Conservation (phyloP, 768 basidiomycete genomes). For the Galerina sulciceps region DNA sequence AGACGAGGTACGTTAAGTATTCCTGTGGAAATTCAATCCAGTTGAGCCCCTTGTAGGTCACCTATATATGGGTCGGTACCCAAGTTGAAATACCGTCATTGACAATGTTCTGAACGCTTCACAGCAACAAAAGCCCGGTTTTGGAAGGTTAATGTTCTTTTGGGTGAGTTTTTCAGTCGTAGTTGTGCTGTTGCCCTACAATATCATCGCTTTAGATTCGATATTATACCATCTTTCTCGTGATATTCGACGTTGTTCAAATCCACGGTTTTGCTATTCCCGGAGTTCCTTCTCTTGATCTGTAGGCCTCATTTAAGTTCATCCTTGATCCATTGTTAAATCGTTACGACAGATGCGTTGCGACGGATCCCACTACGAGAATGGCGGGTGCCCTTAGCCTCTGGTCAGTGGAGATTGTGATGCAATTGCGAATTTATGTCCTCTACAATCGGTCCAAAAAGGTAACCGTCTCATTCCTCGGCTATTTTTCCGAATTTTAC, state of each 20-base stretch:
- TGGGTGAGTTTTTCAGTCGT: slow-evolving; percentile 32
- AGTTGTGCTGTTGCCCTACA: not conserved
- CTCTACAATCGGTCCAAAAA: slow-evolving; percentile 43
- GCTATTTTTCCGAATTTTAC: not conserved
- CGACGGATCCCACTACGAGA: slow-evolving; percentile 46
- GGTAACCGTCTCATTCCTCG: slow-evolving; percentile 26
- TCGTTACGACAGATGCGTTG: slow-evolving; percentile 38
- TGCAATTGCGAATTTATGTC: slow-evolving; percentile 51
- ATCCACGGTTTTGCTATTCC: slow-evolving; percentile 46
- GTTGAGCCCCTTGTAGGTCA: slow-evolving; percentile 25
- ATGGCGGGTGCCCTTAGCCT: slow-evolving; percentile 47
- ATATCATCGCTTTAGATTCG: slow-evolving; percentile 38
- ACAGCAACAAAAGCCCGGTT: slow-evolving; percentile 37
- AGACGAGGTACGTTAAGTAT: slow-evolving; percentile 25
- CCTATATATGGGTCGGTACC: slow-evolving; percentile 41
- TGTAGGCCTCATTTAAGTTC: slow-evolving; percentile 31
- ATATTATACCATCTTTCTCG: slow-evolving; percentile 48
- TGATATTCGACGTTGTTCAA: slow-evolving; percentile 48
- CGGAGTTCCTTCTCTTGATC: slow-evolving; percentile 36
- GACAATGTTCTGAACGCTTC: not conserved
- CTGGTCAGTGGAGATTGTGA: slow-evolving; percentile 53
- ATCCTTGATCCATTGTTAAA: not conserved
- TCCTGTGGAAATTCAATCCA: not conserved
- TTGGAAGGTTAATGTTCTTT: slow-evolving; percentile 44
- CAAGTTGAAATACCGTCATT: not conserved